Evolutionary conservation across 2,329 filamentous ascomycete species (phyloP), one percentile per base, ranked within the genome.

Genomic region (Aureobasidium leucospermi): DNA sequence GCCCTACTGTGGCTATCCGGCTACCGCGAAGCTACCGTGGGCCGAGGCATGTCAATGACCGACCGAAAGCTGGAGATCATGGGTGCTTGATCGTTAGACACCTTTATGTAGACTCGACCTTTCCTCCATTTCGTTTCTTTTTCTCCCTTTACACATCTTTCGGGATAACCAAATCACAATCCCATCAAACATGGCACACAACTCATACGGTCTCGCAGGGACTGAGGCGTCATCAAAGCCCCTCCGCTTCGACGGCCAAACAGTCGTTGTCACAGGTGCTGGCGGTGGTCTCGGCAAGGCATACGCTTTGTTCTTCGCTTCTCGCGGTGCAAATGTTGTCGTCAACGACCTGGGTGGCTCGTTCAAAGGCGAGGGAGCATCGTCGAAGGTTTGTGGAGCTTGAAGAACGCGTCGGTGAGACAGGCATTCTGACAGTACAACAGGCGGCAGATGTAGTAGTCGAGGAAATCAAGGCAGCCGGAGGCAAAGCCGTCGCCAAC

Each of bases 401-500:
- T 49, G 13, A 4, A 36, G 42, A 34, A 34, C 2, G 11, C 15
- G 13, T 6, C 29, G 10, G 8, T 29, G 42, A 46, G 11, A 29
- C 23, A 23, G 15, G 8, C 13, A 10, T 16, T 36, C 39, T 57
- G 28, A 60, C 16, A 8, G n/a, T 1, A 36, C 16, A 28, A 61
- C 61, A 93, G 88, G 86, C 88, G 64, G 90, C 89, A 68, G 89
- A 95, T 81, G 82, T 86, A 48, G 88, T 93, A 61, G 88, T 93
- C 72, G 79, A 90, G 67, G 86, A 90, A 78, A 93, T 93, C 76
- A 91, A 87, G 76, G 82, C 85, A 71, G 88, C 87, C 57, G 94
- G 94, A 74, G 94, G 94, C 74, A 95, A 96, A 76, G 94, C 94
- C 62, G 92, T 96, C 52, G 91, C 93, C 75, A 97, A 96, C 83